phyloP scores from a whole-genome alignment of 2,329 filamentous ascomycete genomes.

The Graphium sp. region DNA sequence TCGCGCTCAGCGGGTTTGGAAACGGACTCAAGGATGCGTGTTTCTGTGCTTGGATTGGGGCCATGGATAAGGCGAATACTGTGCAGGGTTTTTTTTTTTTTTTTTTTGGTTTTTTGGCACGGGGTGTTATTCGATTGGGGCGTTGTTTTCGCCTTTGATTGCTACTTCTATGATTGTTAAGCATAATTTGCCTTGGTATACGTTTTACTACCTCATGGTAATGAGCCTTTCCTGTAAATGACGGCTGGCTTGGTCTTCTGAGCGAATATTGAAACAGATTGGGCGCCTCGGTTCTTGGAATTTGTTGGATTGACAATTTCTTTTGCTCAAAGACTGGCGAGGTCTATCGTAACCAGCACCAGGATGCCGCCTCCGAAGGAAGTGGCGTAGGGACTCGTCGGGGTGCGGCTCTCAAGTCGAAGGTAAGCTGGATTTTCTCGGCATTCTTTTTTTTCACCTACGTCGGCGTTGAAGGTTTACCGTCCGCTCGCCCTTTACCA shows the following conservation, averaged over 20 bases:
- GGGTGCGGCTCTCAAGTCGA: slow-evolving; percentile 22
- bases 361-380: slow-evolving; percentile 9
- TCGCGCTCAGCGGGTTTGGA: slow-evolving; percentile 51
- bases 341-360: slow-evolving; percentile 28
- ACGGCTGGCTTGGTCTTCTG: no score
- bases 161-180: slow-evolving; percentile 59
- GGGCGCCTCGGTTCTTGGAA: no score
- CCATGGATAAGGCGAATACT: slow-evolving; percentile 58
- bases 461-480: slow-evolving; percentile 47
- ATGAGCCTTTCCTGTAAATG: no score
- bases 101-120: slow-evolving; percentile 52
- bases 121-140: no score
- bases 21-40: slow-evolving; percentile 49
- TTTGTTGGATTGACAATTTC: no score
- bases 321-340: slow-evolving; percentile 45
- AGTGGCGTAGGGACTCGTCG: slow-evolving; percentile 15
- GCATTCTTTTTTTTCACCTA: slow-evolving; percentile 56
- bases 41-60: slow-evolving; percentile 47
- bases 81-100: slow-evolving; percentile 58
- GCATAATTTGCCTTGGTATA: slow-evolving; percentile 46
- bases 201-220: slow-evolving; percentile 49
- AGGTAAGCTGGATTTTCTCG: slow-evolving; percentile 49
- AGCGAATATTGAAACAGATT: no score
- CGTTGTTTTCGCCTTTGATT: slow-evolving; percentile 50
- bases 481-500: no score